Evolutionary conservation across 2,329 filamentous ascomycete species (phyloP), one percentile per base, ranked within the genome.

Genomic region (Trichothecium roseum): DNA sequence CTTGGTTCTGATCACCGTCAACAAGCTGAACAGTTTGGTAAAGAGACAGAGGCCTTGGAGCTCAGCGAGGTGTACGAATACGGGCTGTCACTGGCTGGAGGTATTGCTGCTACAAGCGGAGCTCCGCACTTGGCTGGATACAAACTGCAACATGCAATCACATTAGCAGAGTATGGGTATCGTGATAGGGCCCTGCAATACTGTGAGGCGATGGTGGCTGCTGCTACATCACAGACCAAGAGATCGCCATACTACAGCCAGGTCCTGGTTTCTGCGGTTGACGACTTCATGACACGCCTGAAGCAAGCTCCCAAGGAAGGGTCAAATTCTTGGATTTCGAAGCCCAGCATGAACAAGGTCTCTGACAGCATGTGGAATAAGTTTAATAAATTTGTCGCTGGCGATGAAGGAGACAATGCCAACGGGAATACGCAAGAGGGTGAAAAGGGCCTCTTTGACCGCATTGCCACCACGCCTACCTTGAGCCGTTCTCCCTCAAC

Each of bases 61-160:
- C 72, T 98, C n/a, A 96, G 86, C 29, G 91, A 99, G 56, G 78
- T 94, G 0, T 96, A 93, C 50, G 91, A 99, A 54, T 96, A 86
- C 54, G 87, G 84, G 1, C 66, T 85, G 9, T 84, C 84, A 8
- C 70, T 96, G 12, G 68, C 81, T 3, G 72, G 71, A 16, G 65
- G 67, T 18, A 40, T 42, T 6, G 68, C 71, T 3, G 58, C 68
- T 8, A 57, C 68, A 0, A 63, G 75, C 24, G 69, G 72, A 28
- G 72, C 84, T 39, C 85, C 89, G 10, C 88, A 98, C 56, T 63
- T 99, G 24, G 78, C 93, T 38, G 78, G 81, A 2, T 96, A 94
- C 68, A 98, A 96, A 58, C 68, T 96, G 29, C 79, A 91, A 37
- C 84, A 95, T 57, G 91, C 91, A 7, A 75, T 82, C 49, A 72